Percentiles rank a stretch among this genome's conserved stretches.
phyloP scores from a whole-genome alignment of 1,284 basidiomycete species.

The Vanrija pseudolonga region DNA sequence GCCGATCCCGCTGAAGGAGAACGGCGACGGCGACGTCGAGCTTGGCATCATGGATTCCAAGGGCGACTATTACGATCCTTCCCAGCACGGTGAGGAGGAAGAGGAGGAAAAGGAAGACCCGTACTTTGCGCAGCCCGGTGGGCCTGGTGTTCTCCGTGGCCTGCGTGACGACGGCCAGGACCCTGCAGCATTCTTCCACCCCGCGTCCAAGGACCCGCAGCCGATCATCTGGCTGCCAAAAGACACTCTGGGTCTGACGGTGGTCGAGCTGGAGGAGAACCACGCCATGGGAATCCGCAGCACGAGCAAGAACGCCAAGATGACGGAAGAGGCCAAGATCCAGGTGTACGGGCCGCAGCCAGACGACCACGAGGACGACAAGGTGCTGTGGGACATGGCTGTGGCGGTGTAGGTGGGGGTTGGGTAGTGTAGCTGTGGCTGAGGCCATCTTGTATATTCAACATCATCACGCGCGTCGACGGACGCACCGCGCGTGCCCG shows the following conservation, averaged over 20 bases:
- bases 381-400: too few relatives aligned
- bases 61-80: background rate
- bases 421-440: too few relatives aligned
- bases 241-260: constrained; percentile 64
- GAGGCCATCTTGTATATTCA: too few relatives aligned
- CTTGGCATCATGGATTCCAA: constrained; percentile 6
- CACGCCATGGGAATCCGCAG: constrained; percentile 59
- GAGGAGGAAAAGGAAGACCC: constrained; percentile 15
- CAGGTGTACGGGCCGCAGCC: constrained; percentile 37
- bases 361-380: constrained; percentile 6
- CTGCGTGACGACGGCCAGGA: constrained; percentile 27
- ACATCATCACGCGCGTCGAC: too few relatives aligned
- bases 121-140: constrained; percentile 44
- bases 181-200: constrained; percentile 65
- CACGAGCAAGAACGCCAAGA: constrained; percentile 57
- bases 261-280: constrained; percentile 62
- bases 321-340: constrained; percentile 56
- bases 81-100: background rate
- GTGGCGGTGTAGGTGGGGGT: too few relatives aligned
- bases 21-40: constrained; percentile 5
- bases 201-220: constrained; percentile 69
- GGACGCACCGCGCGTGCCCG: too few relatives aligned
- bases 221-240: constrained; percentile 74
- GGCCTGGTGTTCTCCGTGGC: constrained; percentile 30
- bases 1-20: background rate